These are phyloP conservation scores for Salvia hispanica DNA, from an alignment of 257 asterid species.

Conservation along the genomic window DNA sequence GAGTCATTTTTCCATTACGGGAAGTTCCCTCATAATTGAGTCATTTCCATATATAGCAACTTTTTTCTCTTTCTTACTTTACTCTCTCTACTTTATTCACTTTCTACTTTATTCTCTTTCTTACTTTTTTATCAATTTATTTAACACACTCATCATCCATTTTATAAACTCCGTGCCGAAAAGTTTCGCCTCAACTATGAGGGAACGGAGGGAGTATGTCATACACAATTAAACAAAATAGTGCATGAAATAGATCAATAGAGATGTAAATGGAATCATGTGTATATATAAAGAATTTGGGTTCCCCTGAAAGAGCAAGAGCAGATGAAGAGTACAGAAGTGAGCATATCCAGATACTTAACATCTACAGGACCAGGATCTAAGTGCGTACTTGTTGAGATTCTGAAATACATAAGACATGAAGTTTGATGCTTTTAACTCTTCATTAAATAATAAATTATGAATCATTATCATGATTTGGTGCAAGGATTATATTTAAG, in stretches of 20 bases:
- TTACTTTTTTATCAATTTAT: too few species aligned
- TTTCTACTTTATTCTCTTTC: too few species aligned
- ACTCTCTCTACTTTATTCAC: too few species aligned
- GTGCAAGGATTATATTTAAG: slow-evolving; percentile 24
- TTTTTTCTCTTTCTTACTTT: too few species aligned
- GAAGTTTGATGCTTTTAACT: slow-evolving; percentile 11
- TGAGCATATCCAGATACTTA: slow-evolving; percentile 7
- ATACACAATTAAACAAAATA: background rate
- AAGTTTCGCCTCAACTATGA: too few species aligned
- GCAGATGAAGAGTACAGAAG: slow-evolving; percentile 11
- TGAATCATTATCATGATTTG: slow-evolving; percentile 20
- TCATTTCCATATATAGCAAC: too few species aligned
- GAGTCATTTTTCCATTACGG: too few species aligned
- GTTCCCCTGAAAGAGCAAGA: background rate
- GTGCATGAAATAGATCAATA: background rate
- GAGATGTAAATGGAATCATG: slow-evolving; percentile 7
- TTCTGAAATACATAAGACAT: slow-evolving; percentile 9
- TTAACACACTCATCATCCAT: too few species aligned
- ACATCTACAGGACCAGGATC: slow-evolving; percentile 5
- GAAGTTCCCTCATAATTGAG: too few species aligned
- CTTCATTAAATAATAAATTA: slow-evolving; percentile 24
- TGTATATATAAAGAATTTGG: slow-evolving; percentile 19
- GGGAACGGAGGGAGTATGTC: background rate
- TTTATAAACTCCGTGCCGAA: too few species aligned
- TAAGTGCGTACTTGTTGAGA: slow-evolving; percentile 15